A percentile compares a stretch with the other conserved stretches of the same genome.
phyloP scores from a whole-genome alignment of 768 basidiomycete species.

The Lyophyllum atratum region DNA sequence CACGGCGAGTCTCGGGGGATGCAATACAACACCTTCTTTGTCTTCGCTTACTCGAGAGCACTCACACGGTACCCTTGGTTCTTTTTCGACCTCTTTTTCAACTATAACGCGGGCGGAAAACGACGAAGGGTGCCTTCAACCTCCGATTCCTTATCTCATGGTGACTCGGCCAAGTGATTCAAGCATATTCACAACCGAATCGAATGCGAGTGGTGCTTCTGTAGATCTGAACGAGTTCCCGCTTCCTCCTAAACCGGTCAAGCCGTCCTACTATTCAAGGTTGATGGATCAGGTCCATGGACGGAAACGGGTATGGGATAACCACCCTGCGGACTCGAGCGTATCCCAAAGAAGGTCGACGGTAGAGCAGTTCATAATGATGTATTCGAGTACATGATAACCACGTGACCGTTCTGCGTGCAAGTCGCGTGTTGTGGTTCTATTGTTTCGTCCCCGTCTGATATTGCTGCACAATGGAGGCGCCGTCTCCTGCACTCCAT shows the following conservation, averaged over 20 bases:
- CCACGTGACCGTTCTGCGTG: slow-evolving; percentile 1
- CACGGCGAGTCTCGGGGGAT: background rate
- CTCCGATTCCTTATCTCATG: slow-evolving; percentile 27
- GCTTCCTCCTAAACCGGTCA: slow-evolving; percentile 34
- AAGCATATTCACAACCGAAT: slow-evolving; percentile 32
- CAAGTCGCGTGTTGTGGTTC: slow-evolving; percentile 3
- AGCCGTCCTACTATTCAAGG: slow-evolving; percentile 18
- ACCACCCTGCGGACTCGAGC: slow-evolving; percentile 12
- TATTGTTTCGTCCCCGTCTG: slow-evolving; percentile 5
- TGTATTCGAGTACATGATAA: slow-evolving; percentile 18
- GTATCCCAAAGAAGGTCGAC: slow-evolving; percentile 21
- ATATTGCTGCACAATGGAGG: background rate
- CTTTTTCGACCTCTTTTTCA: slow-evolving; percentile 13
- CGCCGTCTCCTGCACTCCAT: background rate
- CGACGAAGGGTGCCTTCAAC: slow-evolving; percentile 13
- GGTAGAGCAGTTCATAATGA: slow-evolving; percentile 23
- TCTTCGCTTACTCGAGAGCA: slow-evolving; percentile 18
- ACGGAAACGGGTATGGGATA: slow-evolving; percentile 19
- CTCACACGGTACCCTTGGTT: slow-evolving; percentile 15
- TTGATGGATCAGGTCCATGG: slow-evolving; percentile 17
- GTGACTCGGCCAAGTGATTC: slow-evolving; percentile 38
- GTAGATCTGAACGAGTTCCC: slow-evolving; percentile 51
- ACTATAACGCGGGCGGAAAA: slow-evolving; percentile 13
- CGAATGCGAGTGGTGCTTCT: slow-evolving; percentile 39
- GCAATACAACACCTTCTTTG: slow-evolving; percentile 10